Evolutionary conservation across 495 filamentous ascomycete species (phyloP).

Genomic region (Penicillium alfredii): DNA sequence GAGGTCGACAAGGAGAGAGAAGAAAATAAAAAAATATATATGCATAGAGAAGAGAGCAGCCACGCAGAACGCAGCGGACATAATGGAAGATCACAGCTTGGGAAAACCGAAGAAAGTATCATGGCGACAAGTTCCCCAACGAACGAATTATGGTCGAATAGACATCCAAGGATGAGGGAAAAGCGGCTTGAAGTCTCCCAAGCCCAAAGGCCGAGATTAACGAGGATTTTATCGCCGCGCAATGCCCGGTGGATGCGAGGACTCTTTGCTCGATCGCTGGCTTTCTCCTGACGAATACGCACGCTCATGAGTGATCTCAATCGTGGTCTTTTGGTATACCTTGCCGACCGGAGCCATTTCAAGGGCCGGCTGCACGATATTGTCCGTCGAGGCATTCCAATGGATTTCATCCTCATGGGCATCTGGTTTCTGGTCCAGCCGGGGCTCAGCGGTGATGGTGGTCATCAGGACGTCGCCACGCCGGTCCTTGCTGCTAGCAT

Average conservation of each 20-base stretch:
- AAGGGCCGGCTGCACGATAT: slow-evolving; percentile 30
- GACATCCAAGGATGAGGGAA: too few species aligned
- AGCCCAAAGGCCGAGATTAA: too few species aligned
- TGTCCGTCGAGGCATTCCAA: slow-evolving; percentile 36
- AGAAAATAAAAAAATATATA: too few species aligned
- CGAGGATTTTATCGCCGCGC: slow-evolving; percentile 5
- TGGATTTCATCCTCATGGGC: slow-evolving; percentile 16
- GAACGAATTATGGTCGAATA: too few species aligned
- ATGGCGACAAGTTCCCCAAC: too few species aligned
- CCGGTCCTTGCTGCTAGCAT: slow-evolving; percentile 28
- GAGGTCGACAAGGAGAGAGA: too few species aligned
- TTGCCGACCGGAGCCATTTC: slow-evolving; percentile 36
- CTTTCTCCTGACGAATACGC: slow-evolving; percentile 29
- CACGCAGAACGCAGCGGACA: too few species aligned
- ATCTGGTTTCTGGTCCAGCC: slow-evolving; percentile 17
- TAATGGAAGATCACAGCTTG: too few species aligned
- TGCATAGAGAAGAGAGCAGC: too few species aligned
- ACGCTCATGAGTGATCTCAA: slow-evolving; percentile 39
- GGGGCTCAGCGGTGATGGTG: slow-evolving; percentile 33
- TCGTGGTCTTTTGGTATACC: slow-evolving; percentile 43
- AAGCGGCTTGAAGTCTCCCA: too few species aligned
- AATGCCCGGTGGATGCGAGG: slow-evolving; percentile 12
- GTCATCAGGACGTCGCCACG: slow-evolving; percentile 27
- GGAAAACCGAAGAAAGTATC: too few species aligned
- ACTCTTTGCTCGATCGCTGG: slow-evolving; percentile 32